Percentiles rank a stretch among this genome's conserved stretches.
Conservation (phyloP, 2,329 filamentous ascomycete species). For the Moelleriella libera region DNA sequence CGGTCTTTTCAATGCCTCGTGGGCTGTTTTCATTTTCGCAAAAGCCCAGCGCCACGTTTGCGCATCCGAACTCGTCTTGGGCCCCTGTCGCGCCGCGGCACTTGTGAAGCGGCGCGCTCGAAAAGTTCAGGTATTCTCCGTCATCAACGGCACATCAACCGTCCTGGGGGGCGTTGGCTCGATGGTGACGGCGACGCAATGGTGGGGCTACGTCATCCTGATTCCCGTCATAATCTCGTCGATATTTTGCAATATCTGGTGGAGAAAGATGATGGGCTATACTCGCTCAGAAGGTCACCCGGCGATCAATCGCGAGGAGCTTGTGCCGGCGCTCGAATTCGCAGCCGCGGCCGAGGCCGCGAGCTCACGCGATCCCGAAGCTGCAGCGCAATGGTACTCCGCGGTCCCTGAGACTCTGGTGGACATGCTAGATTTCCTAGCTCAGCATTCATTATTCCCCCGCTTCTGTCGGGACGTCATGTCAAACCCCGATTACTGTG, state of each 20-base stretch:
- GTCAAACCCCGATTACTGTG: constrained; percentile 1
- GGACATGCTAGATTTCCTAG: constrained; percentile 6
- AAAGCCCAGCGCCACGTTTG: constrained; percentile 24
- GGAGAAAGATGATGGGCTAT: constrained; percentile 31
- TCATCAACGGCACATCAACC: constrained; percentile 28
- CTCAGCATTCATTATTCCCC: constrained; percentile 6
- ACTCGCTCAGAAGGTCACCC: constrained; percentile 4
- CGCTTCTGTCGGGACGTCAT: constrained; percentile 3
- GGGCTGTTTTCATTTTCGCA: constrained; percentile 28
- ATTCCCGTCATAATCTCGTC: constrained; percentile 33
- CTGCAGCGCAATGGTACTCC: constrained; percentile 4
- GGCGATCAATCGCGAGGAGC: constrained; percentile 3
- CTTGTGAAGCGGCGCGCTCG: constrained; percentile 21
- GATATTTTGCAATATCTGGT: constrained; percentile 32
- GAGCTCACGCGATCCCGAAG: constrained; percentile 1
- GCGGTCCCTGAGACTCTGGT: constrained; percentile 5
- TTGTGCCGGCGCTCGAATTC: constrained; percentile 8
- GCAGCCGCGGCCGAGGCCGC: constrained; percentile 7
- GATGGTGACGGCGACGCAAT: constrained; percentile 32
- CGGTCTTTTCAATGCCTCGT: constrained; percentile 31
- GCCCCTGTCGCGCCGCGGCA: constrained; percentile 10
- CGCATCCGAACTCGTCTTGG: constrained; percentile 12
- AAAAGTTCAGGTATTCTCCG: constrained; percentile 28
- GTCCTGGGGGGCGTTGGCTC: constrained; percentile 33
- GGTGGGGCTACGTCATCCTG: constrained; percentile 38